These are phyloP conservation scores for Cyclotella cryptica DNA, from an alignment of 108 stramenopile species.

Conservation along the genomic window DNA sequence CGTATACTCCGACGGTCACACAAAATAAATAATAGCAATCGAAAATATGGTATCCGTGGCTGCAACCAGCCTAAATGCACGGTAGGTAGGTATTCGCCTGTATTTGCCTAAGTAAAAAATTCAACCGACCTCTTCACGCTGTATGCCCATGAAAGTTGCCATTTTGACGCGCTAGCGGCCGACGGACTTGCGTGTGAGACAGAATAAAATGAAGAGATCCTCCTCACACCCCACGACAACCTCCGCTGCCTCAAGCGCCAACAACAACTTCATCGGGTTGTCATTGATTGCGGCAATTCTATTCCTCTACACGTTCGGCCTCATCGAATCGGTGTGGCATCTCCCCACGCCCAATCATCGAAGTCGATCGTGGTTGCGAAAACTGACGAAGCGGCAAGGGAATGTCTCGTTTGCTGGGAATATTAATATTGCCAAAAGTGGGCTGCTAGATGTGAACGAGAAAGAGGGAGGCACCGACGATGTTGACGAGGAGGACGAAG, in stretches of 20 bases:
- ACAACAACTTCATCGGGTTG: slow-evolving; percentile 44
- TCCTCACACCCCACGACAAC: background rate
- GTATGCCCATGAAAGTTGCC: no score
- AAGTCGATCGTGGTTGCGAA: slow-evolving; percentile 37
- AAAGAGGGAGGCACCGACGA: background rate
- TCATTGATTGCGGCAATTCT: slow-evolving; percentile 31
- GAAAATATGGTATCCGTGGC: no score
- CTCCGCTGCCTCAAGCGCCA: slow-evolving; percentile 12
- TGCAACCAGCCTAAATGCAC: no score
- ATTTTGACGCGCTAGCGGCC: no score
- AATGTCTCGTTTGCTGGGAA: slow-evolving; percentile 18
- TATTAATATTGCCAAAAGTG: slow-evolving; percentile 39
- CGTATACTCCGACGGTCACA: no score
- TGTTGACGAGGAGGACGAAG: slow-evolving; percentile 11
- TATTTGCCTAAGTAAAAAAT: no score
- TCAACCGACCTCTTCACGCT: no score
- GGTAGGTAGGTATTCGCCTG: no score
- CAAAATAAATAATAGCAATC: no score
- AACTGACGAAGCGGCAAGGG: slow-evolving; percentile 16
- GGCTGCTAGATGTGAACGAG: slow-evolving; percentile 31
- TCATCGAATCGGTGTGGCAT: slow-evolving; percentile 39
- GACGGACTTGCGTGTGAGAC: no score
- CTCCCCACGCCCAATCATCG: slow-evolving; percentile 40
- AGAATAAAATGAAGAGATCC: no score
- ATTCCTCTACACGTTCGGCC: slow-evolving; percentile 35